These are phyloP conservation scores for Trichoderma semiorbis DNA, from an alignment of 2,329 filamentous ascomycete genomes.

Conservation along the genomic window DNA sequence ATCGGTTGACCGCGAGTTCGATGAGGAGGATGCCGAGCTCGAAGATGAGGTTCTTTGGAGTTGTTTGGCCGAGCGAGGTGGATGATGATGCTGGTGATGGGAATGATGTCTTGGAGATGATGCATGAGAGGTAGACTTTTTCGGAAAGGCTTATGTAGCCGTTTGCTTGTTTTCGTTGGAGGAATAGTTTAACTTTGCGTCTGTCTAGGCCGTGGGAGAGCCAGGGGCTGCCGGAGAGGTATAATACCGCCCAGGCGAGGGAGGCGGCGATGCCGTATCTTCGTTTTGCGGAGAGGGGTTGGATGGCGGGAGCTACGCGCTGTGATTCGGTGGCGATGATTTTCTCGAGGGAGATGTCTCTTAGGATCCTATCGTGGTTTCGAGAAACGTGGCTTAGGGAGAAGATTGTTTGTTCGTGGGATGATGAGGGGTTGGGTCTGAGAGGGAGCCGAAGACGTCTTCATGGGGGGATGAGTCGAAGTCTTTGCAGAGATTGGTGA, in stretches of 20 bases:
- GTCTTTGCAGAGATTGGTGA: background rate
- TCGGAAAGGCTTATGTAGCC: slow-evolving; percentile 13
- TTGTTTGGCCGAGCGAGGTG: background rate
- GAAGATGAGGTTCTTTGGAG: slow-evolving; percentile 8
- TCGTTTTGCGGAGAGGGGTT: slow-evolving; percentile 12
- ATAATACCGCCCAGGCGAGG: background rate
- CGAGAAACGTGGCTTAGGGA: background rate
- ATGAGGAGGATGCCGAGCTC: slow-evolving; percentile 14
- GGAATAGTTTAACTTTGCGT: background rate
- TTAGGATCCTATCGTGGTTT: background rate
- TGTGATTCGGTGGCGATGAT: background rate
- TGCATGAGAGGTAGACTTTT: slow-evolving; percentile 4
- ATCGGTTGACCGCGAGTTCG: slow-evolving; percentile 9
- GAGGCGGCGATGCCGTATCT: slow-evolving; percentile 12
- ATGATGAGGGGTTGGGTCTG: background rate
- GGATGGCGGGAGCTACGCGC: slow-evolving; percentile 6
- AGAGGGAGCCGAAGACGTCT: slow-evolving; percentile 2
- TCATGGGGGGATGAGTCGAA: background rate
- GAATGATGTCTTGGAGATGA: background rate
- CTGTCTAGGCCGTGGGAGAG: background rate
- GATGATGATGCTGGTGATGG: background rate
- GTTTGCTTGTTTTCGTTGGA: background rate
- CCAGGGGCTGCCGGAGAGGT: slow-evolving; percentile 10
- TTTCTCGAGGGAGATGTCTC: slow-evolving; percentile 10
- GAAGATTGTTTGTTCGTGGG: background rate